phyloP scores from a whole-genome alignment of 2,329 filamentous ascomycete genomes.

The Fusarium multiceps region DNA sequence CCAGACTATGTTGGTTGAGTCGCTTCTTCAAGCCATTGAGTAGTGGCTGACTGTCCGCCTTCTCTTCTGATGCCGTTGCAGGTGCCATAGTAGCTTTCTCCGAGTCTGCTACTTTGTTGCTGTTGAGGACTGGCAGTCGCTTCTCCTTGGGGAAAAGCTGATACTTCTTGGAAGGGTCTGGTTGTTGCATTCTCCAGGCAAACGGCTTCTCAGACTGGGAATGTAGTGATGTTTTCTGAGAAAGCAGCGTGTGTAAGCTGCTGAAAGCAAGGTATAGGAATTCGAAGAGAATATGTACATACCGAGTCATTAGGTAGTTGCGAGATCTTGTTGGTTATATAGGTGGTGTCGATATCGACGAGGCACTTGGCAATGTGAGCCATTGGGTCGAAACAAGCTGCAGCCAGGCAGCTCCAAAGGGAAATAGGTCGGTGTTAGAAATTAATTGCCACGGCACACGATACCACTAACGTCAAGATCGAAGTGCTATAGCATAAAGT shows the following conservation, averaged over 20 bases:
- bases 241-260: slow-evolving; percentile 31
- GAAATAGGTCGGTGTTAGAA: slow-evolving; percentile 44
- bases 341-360: slow-evolving; percentile 60
- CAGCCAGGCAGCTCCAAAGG: slow-evolving; percentile 35
- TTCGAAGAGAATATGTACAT: slow-evolving; percentile 39
- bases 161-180: slow-evolving; percentile 65
- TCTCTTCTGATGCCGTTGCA: slow-evolving; percentile 56
- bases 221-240: slow-evolving; percentile 43
- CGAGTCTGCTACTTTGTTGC: slow-evolving; percentile 62
- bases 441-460: slow-evolving; percentile 37
- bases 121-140: slow-evolving; percentile 55
- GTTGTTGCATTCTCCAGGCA: slow-evolving; percentile 69
- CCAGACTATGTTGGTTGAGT: slow-evolving; percentile 68
- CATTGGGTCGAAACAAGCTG: slow-evolving; percentile 57
- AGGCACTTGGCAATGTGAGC: slow-evolving; percentile 72
- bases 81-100: slow-evolving; percentile 61
- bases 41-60: slow-evolving; percentile 53
- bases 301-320: slow-evolving; percentile 59
- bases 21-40: slow-evolving; percentile 61
- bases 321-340: slow-evolving; percentile 64
- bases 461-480: slow-evolving; percentile 39
- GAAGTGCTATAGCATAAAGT: slow-evolving; percentile 39
- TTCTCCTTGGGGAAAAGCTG: slow-evolving; percentile 69
- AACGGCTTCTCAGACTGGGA: slow-evolving; percentile 61
- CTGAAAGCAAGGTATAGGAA: slow-evolving; percentile 10